Conservation (phyloP, 495 filamentous ascomycete species). For the Lasiosphaeria hispida region DNA sequence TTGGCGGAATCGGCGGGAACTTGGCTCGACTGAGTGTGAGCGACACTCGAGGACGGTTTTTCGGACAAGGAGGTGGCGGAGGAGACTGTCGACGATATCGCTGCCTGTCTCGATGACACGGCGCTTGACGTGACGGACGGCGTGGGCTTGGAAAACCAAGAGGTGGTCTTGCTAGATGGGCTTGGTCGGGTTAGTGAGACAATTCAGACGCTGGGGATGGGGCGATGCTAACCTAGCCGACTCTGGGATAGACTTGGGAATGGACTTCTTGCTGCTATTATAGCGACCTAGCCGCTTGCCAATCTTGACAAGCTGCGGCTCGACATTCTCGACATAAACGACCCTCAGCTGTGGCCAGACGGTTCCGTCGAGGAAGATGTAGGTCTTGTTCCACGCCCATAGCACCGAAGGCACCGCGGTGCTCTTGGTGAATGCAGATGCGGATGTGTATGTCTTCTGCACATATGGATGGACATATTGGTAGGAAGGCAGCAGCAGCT, state of each 20-base stretch:
- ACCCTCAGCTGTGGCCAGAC: conserved; percentile 77
- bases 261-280: conserved; percentile 34
- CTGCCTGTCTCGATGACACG: neutral
- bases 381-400: conserved; percentile 64
- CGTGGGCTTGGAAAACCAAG: conserved; percentile 40
- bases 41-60: conserved; percentile 1
- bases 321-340: conserved; percentile 85
- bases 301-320: conserved; percentile 91
- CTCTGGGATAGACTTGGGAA: conserved; percentile 23
- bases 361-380: conserved; percentile 66
- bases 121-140: conserved; percentile 24
- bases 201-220: neutral
- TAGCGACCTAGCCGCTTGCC: conserved; percentile 85
- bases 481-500: conserved; percentile 73
- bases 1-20: conserved; percentile 20
- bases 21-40: conserved; percentile 6
- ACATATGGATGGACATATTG: conserved; percentile 68
- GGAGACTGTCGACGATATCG: neutral
- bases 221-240: conserved; percentile 23
- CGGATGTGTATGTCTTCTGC: conserved; percentile 62
- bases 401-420: conserved; percentile 70
- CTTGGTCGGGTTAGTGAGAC: conserved; percentile 6
- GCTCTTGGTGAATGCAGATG: conserved; percentile 63
- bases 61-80: conserved; percentile 6
- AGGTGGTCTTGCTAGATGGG: conserved; percentile 18